Base-by-base conservation (phyloP, 495 filamentous ascomycete genomes). In the Lasiosphaeris hirsuta region DNA sequence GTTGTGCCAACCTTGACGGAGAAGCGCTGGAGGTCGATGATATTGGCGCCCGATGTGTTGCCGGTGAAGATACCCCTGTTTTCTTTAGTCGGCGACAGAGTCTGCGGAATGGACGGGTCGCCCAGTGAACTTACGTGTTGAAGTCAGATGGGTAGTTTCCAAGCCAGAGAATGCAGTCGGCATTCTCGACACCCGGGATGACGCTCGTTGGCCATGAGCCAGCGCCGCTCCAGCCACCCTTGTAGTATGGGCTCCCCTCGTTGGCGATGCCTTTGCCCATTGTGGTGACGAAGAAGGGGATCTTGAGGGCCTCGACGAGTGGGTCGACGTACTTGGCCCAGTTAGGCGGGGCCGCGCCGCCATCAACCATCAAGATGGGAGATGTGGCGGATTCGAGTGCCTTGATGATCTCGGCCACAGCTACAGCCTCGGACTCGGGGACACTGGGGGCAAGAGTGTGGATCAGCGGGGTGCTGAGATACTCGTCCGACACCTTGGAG, bases 21-120 rank as follows among this genome's bases (percentile, higher is more conserved):
- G 65, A 75, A 75, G 11, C 69, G 62, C 59, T 76, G 75, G 34
- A 78, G 72, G 48, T 75, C 72, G 36, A 78, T 63, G 23, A 68
- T 58, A 7, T 50, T 61, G 7, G 47, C 47, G 14, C 53, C 46
- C 3, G 65, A 53, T 19, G 73, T 54, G 13, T 65, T 18, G 15
- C 63, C 61, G 7, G 74, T 73, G 44, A 78, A 74, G 44, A 72
- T 73, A 1, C 69, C 74, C 0, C 68, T 72, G 37, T 10, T 30
- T 10, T 11, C 13, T 17, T 34, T 35, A 8, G 40, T 53, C 38
- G 58, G 36, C 19, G 13, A 42, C 57, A 61, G 40, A 53, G 17
- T n/a, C 30, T 37, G 11, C 13, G 35, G 8, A 18, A 40, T 34
- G 15, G 14, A 19, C 51, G 17, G 49, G 44, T 41, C n/a, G 14